Evolutionary conservation across 768 basidiomycete species (phyloP).

Genomic region (Melanogaster broomeanus): DNA sequence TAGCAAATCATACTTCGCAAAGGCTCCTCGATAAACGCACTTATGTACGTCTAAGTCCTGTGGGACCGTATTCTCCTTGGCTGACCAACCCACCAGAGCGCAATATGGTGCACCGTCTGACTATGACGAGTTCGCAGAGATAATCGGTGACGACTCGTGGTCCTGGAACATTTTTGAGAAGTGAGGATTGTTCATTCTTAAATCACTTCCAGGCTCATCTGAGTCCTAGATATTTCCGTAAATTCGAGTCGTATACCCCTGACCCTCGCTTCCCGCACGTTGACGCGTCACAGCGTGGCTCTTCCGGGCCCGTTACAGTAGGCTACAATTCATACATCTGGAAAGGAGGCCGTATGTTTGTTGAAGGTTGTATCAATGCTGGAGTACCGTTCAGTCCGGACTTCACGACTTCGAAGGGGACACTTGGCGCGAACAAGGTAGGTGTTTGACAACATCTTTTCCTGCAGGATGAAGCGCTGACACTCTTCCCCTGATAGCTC

Average conservation of each 20-base stretch:
- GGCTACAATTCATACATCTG: constrained; percentile 57
- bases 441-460: constrained; percentile 16
- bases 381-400: constrained; percentile 57
- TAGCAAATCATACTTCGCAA: neutral
- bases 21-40: constrained; percentile 69
- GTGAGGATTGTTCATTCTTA: constrained; percentile 31
- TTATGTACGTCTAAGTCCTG: constrained; percentile 33
- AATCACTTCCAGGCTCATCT: neutral
- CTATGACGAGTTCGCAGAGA: constrained; percentile 64
- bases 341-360: constrained; percentile 48
- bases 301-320: constrained; percentile 56
- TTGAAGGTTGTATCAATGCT: constrained; percentile 49
- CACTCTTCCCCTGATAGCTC: constrained; percentile 39
- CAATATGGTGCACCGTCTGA: constrained; percentile 70
- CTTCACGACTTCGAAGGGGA: constrained; percentile 57
- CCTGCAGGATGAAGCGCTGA: too few species aligned
- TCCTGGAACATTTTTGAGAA: constrained; percentile 49
- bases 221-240: constrained; percentile 59
- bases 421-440: constrained; percentile 63
- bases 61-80: neutral
- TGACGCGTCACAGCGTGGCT: constrained; percentile 46
- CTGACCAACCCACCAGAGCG: constrained; percentile 31
- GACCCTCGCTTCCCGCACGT: constrained; percentile 53
- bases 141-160: constrained; percentile 59
- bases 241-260: constrained; percentile 63